Conservation (phyloP, 805 yeast species). For the Saccharomycopsis guyanensis region DNA sequence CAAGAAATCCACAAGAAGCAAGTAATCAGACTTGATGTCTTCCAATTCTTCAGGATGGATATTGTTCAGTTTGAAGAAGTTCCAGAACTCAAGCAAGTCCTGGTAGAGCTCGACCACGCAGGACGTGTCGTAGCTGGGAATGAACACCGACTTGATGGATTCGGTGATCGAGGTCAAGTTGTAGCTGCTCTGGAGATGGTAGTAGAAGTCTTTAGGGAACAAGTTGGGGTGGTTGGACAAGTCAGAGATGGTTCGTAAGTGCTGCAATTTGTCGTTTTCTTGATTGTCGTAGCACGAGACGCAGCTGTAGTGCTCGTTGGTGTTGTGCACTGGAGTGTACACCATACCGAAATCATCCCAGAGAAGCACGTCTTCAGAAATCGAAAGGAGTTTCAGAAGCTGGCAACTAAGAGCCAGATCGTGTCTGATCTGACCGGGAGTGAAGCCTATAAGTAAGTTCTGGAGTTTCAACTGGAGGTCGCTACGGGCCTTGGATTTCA, state of each 20-base stretch:
- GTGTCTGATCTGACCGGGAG: neutral
- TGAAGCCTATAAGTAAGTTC: neutral
- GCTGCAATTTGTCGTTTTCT: neutral
- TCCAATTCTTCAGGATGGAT: neutral
- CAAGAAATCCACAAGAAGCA: constrained; percentile 1
- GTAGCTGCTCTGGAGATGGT: constrained; percentile 1
- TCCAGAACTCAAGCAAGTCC: constrained; percentile 9
- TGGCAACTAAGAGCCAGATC: neutral
- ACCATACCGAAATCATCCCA: neutral
- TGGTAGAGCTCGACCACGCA: constrained; percentile 4
- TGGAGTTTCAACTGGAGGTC: neutral
- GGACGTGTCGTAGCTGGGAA: constrained; percentile 4
- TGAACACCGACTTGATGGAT: constrained; percentile 8
- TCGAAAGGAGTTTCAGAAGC: neutral
- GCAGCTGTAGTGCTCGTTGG: neutral
- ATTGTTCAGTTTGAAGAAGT: neutral
- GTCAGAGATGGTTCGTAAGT: neutral
- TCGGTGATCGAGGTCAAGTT: constrained; percentile 6
- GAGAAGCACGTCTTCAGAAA: constrained; percentile 3
- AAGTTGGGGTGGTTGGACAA: neutral
- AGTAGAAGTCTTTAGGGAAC: constrained; percentile 4
- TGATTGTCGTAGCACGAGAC: neutral
- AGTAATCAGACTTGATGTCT: neutral
- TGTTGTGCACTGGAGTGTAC: neutral
- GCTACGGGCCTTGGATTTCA: neutral